Conservation (phyloP, 208 protist genomes). For the Crithidia expoeki region DNA sequence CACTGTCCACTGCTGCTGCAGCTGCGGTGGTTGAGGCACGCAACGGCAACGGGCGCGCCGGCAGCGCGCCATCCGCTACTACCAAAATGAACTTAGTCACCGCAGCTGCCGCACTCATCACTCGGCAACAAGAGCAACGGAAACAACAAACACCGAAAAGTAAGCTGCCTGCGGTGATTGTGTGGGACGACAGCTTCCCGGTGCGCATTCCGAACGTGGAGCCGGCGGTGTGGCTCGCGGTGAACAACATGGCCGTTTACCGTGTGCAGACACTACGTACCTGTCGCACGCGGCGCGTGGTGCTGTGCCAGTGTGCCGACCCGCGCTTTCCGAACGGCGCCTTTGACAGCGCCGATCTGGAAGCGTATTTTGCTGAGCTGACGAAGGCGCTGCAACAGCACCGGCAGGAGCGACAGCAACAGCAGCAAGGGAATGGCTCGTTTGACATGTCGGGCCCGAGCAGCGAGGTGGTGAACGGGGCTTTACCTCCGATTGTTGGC, state of each 20-base stretch:
- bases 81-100: too few species aligned
- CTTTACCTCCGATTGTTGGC: constrained; percentile 49
- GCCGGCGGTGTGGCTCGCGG: constrained; percentile 60
- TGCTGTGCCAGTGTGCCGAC: constrained; percentile 47
- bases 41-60: too few species aligned
- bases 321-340: constrained; percentile 39
- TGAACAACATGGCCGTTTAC: constrained; percentile 46
- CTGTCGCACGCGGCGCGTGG: constrained; percentile 47
- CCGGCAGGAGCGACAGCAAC: constrained; percentile 13
- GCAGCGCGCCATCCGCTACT: not conserved
- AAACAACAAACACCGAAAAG: not conserved
- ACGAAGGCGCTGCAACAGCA: constrained; percentile 19
- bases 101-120: not conserved
- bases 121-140: too few species aligned
- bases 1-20: too few species aligned
- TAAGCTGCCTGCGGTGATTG: constrained; percentile 46
- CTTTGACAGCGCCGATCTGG: constrained; percentile 39
- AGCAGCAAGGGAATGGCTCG: not conserved
- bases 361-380: constrained; percentile 33
- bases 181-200: constrained; percentile 86
- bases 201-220: constrained; percentile 35
- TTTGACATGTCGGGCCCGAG: not conserved
- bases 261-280: constrained; percentile 46
- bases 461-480: not conserved
- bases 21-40: too few species aligned